Conservation (phyloP, 1,139 yeast genomes). For the Arxiozyma slooffiae region DNA sequence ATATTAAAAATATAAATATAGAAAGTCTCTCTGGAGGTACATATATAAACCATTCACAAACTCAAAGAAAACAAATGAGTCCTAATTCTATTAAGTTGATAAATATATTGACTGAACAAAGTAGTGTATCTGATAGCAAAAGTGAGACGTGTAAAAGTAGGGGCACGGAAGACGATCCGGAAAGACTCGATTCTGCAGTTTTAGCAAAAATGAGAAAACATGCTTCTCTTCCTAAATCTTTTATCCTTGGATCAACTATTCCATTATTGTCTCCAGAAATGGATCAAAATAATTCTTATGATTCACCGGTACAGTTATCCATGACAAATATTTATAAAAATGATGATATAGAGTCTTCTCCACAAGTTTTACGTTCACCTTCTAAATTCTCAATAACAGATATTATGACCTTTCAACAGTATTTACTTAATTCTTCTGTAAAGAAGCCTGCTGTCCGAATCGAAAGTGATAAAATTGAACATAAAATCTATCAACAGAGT, state of each 20-base stretch:
- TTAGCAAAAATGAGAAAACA: constrained; percentile 1
- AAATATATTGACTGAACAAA: constrained; percentile 7
- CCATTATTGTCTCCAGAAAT: constrained; percentile 6
- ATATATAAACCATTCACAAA: constrained; percentile 5
- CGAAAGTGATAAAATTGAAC: background rate
- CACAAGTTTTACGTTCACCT: constrained; percentile 12
- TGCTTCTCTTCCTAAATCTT: constrained; percentile 9
- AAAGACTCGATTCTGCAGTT: constrained; percentile 22
- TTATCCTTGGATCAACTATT: constrained; percentile 8
- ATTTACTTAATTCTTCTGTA: constrained; percentile 1
- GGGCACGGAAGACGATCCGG: constrained; percentile 25
- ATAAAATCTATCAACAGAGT: background rate
- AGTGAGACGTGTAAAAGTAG: constrained; percentile 3
- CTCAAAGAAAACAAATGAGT: constrained; percentile 4
- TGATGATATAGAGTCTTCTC: constrained; percentile 3
- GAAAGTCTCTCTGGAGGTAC: constrained; percentile 9
- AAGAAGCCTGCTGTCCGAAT: background rate
- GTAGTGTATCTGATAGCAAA: background rate
- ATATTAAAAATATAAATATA: background rate
- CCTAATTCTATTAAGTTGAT: constrained; percentile 6
- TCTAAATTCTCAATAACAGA: constrained; percentile 24
- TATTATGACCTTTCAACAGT: constrained; percentile 19
- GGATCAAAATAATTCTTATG: background rate
- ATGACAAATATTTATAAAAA: background rate
- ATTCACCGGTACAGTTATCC: background rate